A percentile compares a stretch with the other conserved stretches of the same genome.
Evolutionary conservation across 2,329 filamentous ascomycete genomes (phyloP).

Genomic region (Pseudohalonectria lignicola): DNA sequence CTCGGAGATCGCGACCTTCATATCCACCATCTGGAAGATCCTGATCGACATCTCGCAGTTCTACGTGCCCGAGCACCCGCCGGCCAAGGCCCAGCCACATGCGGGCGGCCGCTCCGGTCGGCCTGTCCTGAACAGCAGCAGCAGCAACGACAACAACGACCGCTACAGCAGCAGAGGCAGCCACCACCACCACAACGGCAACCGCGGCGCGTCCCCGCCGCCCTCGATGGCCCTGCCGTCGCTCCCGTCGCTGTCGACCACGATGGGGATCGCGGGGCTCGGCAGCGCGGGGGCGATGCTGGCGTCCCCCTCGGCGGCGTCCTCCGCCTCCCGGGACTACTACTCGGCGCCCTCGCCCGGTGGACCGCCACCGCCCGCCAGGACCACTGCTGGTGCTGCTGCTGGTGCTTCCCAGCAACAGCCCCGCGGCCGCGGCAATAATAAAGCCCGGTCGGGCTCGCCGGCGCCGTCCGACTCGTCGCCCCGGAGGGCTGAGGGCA

Average conservation of each 20-base stretch:
- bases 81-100: constrained; percentile 4
- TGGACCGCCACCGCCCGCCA: not conserved
- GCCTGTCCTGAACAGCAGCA: no score
- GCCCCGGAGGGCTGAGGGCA: constrained; percentile 11
- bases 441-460: constrained; percentile 4
- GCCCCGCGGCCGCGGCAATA: constrained; percentile 1
- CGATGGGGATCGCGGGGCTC: not conserved
- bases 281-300: not conserved
- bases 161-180: no score
- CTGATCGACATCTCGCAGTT: constrained; percentile 31
- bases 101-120: no score
- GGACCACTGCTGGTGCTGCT: no score
- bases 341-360: not conserved
- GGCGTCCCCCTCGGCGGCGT: not conserved
- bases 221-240: not conserved
- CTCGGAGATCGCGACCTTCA: constrained; percentile 40
- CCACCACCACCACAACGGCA: no score
- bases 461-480: constrained; percentile 12
- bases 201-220: not conserved
- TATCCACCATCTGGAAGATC: constrained; percentile 39
- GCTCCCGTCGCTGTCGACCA: not conserved
- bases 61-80: constrained; percentile 29
- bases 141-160: no score
- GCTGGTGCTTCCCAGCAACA: no score
- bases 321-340: not conserved